Evolutionary conservation across 495 filamentous ascomycete species (phyloP).

Genomic region (Annulohypoxylon moriforme): DNA sequence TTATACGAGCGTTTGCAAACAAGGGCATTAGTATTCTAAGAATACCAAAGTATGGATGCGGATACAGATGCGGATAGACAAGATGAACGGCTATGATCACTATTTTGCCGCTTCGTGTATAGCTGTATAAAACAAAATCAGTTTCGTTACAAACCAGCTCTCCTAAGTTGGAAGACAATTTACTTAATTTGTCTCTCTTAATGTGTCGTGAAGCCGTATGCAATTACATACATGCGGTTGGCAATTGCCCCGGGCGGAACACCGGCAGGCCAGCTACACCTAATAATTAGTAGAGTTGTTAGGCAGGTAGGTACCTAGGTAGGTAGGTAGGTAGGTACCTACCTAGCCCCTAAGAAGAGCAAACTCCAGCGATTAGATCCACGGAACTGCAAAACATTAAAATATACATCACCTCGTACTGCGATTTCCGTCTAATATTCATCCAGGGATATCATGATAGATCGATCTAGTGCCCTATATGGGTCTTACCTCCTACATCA

Average conservation of each 20-base stretch:
- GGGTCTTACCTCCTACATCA: not conserved
- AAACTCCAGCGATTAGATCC: not conserved
- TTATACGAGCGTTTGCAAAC: constrained; percentile 9
- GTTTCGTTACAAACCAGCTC: not conserved
- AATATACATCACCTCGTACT: not conserved
- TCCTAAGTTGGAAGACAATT: not conserved
- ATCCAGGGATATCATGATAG: not conserved
- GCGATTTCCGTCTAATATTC: not conserved
- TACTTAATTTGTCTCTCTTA: not conserved
- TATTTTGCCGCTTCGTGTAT: constrained; percentile 41
- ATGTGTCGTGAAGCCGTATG: not conserved
- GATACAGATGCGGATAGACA: constrained; percentile 35
- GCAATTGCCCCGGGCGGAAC: too few species aligned
- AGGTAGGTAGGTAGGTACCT: too few species aligned
- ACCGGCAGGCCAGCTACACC: not conserved
- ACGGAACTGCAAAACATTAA: not conserved
- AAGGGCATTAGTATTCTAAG: constrained; percentile 24
- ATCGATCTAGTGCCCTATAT: not conserved
- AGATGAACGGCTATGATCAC: constrained; percentile 19
- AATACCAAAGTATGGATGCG: constrained; percentile 3
- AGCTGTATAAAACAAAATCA: constrained; percentile 48
- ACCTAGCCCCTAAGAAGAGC: not conserved
- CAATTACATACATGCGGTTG: too few species aligned
- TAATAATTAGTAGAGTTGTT: not conserved
- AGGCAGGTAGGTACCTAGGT: not conserved